Conservation (phyloP, 1,284 basidiomycete genomes). For the Irpex sp. region DNA sequence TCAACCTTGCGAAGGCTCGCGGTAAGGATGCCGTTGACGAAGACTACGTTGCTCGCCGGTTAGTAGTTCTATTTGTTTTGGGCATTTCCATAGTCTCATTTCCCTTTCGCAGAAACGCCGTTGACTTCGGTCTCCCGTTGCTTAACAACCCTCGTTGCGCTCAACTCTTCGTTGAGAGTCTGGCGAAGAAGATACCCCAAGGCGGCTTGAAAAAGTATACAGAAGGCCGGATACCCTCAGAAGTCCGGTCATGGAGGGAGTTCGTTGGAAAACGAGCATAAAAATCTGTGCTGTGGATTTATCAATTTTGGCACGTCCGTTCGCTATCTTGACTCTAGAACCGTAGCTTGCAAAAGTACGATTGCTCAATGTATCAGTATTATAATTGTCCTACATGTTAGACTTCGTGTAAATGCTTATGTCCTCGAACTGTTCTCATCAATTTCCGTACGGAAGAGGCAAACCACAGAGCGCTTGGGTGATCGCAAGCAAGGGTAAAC, state of each 20-base stretch:
- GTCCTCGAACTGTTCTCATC: not conserved
- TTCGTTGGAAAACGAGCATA: constrained; percentile 73
- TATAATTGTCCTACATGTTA: not conserved
- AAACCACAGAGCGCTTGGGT: not conserved
- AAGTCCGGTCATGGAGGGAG: constrained; percentile 90
- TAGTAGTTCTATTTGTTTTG: constrained; percentile 23
- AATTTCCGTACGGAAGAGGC: not conserved
- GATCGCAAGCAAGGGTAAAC: not conserved
- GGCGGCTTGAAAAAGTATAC: constrained; percentile 81
- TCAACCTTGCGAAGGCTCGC: constrained; percentile 88
- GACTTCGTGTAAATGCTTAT: not conserved
- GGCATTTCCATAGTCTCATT: constrained; percentile 9
- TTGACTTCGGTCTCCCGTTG: constrained; percentile 88
- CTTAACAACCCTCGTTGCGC: constrained; percentile 92
- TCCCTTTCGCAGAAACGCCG: constrained; percentile 64
- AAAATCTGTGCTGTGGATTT: constrained; percentile 14
- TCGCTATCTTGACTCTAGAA: not conserved
- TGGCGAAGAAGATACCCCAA: constrained; percentile 85
- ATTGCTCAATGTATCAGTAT: not conserved
- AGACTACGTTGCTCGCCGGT: constrained; percentile 94
- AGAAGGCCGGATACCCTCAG: constrained; percentile 90
- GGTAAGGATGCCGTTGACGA: constrained; percentile 84
- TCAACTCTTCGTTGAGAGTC: constrained; percentile 86
- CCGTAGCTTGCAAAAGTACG: constrained; percentile 9
- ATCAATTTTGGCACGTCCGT: not conserved